These are phyloP conservation scores for Brachypodium distachyon DNA, from an alignment of 202 grass and related monocot genomes.

Conservation along the genomic window DNA sequence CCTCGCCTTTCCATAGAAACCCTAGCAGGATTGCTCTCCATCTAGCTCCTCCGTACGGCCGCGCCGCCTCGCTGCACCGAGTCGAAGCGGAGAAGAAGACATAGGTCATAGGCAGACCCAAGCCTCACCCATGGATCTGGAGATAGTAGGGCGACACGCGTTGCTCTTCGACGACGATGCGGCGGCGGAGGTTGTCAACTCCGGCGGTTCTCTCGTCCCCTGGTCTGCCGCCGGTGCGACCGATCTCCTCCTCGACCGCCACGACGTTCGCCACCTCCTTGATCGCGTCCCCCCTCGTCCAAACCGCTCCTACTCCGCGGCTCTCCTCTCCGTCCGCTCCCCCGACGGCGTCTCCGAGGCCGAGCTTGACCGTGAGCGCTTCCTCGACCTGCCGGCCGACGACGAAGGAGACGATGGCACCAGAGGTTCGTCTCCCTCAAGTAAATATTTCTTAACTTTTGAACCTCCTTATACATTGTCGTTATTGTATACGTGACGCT, in stretches of 20 bases:
- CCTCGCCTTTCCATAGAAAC: conserved; percentile 6
- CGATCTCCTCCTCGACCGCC: conserved; percentile 74
- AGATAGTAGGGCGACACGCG: conserved; percentile 61
- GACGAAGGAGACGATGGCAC: not conserved
- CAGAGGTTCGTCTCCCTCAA: conserved; percentile 1
- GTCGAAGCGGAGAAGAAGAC: not conserved
- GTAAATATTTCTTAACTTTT: conserved; percentile 11
- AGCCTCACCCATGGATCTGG: conserved; percentile 53
- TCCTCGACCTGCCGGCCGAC: conserved; percentile 42
- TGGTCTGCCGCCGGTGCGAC: conserved; percentile 47
- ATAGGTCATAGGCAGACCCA: not conserved
- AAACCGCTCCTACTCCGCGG: conserved; percentile 23
- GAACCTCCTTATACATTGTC: not conserved
- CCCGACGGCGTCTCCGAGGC: conserved; percentile 41
- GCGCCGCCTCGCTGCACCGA: not conserved
- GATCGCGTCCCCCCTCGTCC: conserved; percentile 75
- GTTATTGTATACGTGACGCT: not conserved
- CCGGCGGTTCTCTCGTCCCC: conserved; percentile 65
- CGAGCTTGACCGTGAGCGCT: conserved; percentile 72
- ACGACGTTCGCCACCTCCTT: conserved; percentile 87
- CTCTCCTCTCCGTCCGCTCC: conserved; percentile 13
- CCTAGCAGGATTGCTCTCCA: conserved; percentile 14
- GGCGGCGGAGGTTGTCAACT: conserved; percentile 61
- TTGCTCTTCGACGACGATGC: conserved; percentile 91
- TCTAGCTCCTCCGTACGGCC: not conserved